A percentile compares a stretch with the other conserved stretches of the same genome.
Evolutionary conservation across 768 basidiomycete species (phyloP).

Genomic region (Royoungia palumana): DNA sequence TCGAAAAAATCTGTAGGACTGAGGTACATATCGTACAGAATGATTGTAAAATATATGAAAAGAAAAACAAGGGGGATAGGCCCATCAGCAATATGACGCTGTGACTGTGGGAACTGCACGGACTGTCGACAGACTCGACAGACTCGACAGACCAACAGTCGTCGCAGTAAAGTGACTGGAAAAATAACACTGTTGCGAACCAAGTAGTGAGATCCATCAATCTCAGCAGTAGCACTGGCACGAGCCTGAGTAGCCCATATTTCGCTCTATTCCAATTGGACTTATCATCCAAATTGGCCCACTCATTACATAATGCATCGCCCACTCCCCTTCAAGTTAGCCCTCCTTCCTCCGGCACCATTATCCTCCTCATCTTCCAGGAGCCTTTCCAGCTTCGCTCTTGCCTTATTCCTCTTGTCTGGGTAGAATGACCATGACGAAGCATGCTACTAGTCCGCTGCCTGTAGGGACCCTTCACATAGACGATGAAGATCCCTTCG

Average conservation of each 20-base stretch:
- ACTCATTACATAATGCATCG: too few species aligned
- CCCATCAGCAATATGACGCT: too few species aligned
- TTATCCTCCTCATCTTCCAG: not conserved
- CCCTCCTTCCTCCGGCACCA: not conserved
- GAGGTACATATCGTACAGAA: too few species aligned
- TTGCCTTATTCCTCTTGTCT: not conserved
- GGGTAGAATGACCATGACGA: not conserved
- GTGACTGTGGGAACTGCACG: too few species aligned
- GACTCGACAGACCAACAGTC: too few species aligned
- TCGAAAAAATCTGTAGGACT: too few species aligned
- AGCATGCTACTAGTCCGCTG: not conserved
- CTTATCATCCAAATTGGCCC: conserved; percentile 8
- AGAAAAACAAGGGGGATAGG: not conserved
- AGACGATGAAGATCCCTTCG: not conserved
- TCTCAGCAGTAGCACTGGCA: conserved; percentile 1
- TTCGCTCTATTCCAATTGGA: not conserved
- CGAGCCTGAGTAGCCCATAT: not conserved
- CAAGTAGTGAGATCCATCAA: conserved; percentile 11
- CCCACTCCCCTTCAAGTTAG: not conserved
- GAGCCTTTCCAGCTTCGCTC: not conserved
- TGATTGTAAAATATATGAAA: not conserved
- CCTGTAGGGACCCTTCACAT: not conserved
- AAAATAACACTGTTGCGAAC: too few species aligned
- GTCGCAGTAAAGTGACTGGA: too few species aligned
- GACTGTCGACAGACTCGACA: too few species aligned